Evolutionary conservation across 805 yeast genomes (phyloP).

Genomic region (Debaryomyces maramus): DNA sequence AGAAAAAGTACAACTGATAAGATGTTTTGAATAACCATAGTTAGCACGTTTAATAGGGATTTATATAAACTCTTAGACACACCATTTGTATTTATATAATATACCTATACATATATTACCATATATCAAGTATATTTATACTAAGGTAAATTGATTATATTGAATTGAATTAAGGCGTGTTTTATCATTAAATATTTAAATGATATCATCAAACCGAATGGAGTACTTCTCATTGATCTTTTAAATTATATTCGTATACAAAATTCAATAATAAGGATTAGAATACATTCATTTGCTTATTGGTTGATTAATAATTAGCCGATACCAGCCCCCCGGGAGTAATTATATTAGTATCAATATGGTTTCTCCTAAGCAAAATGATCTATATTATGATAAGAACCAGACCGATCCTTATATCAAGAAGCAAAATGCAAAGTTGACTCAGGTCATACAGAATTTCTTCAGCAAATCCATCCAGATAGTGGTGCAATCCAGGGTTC

Average conservation of each 20-base stretch:
- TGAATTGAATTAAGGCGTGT: no score
- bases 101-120: not conserved
- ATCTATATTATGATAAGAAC: conserved; percentile 8
- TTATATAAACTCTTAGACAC: not conserved
- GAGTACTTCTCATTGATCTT: not conserved
- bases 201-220: not conserved
- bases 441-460: conserved; percentile 57
- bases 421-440: conserved; percentile 34
- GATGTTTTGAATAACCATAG: not conserved
- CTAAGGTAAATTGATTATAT: no score
- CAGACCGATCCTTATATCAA: conserved; percentile 18
- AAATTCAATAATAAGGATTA: not conserved
- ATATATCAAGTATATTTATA: no score
- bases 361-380: conserved; percentile 3
- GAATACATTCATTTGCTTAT: not conserved
- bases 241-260: not conserved
- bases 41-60: not conserved
- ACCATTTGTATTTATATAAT: not conserved
- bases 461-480: conserved; percentile 62
- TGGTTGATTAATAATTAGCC: not conserved
- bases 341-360: not conserved
- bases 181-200: no score
- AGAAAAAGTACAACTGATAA: not conserved
- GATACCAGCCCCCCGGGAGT: not conserved
- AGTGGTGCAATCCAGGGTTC: conserved; percentile 48